These are phyloP conservation scores for Rhizopogon rudus DNA, from an alignment of 768 basidiomycete species.

Conservation along the genomic window DNA sequence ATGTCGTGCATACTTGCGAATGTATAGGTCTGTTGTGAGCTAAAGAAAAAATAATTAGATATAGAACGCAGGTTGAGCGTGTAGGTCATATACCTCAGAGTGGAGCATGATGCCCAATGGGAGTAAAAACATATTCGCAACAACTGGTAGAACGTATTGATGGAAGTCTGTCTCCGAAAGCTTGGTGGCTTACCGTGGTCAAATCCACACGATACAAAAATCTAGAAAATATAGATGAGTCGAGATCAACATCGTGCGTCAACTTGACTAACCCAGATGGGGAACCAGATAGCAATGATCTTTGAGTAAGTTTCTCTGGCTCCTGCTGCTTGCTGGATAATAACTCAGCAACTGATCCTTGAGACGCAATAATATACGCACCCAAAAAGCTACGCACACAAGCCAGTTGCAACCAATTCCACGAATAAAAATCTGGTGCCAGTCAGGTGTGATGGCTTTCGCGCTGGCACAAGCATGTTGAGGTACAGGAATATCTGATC, in stretches of 20 bases:
- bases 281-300: constrained; percentile 66
- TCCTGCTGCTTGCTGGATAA: constrained; percentile 58
- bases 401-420: constrained; percentile 79
- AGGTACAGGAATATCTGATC: neutral
- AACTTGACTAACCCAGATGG: constrained; percentile 54
- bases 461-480: constrained; percentile 31
- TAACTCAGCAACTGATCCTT: neutral
- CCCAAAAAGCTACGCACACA: constrained; percentile 71
- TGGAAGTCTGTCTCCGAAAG: neutral
- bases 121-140: constrained; percentile 76
- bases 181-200: constrained; percentile 54
- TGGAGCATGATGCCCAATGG: constrained; percentile 69
- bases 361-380: constrained; percentile 25
- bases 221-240: constrained; percentile 26
- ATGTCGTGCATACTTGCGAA: constrained; percentile 49
- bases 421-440: constrained; percentile 70
- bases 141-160: constrained; percentile 32
- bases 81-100: constrained; percentile 43
- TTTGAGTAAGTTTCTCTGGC: constrained; percentile 69
- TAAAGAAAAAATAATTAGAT: constrained; percentile 9
- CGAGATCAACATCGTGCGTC: neutral
- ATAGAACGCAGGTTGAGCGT: neutral
- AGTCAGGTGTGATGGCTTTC: constrained; percentile 60
- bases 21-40: constrained; percentile 42
- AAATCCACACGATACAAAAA: constrained; percentile 66